These are phyloP conservation scores for Cyphellophora europaea DNA, from an alignment of 2,329 filamentous ascomycete genomes.

Conservation along the genomic window DNA sequence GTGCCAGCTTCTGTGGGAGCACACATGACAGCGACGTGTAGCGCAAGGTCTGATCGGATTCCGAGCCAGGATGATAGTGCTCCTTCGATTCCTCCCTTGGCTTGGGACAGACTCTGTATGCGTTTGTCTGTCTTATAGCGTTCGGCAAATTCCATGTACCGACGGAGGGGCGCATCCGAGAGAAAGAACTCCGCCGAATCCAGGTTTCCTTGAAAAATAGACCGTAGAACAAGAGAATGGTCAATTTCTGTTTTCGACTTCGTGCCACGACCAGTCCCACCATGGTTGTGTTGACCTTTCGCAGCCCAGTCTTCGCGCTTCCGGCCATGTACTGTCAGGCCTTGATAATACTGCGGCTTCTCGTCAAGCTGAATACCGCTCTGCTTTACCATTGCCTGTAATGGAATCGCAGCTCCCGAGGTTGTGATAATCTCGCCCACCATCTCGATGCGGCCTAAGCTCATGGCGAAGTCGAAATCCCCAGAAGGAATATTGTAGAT, in stretches of 20 bases:
- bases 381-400: constrained; percentile 57
- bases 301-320: constrained; percentile 68
- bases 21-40: constrained; percentile 57
- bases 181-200: constrained; percentile 68
- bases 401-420: constrained; percentile 59
- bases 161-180: constrained; percentile 56
- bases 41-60: constrained; percentile 47
- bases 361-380: constrained; percentile 54
- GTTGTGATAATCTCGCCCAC: constrained; percentile 56
- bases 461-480: constrained; percentile 33
- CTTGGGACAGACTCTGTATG: constrained; percentile 51
- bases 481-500: constrained; percentile 18
- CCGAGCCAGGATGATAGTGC: constrained; percentile 44
- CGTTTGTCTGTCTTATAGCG: constrained; percentile 51
- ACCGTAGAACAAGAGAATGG: constrained; percentile 24
- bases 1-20: constrained; percentile 29
- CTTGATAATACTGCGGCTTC: constrained; percentile 66
- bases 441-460: constrained; percentile 42
- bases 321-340: constrained; percentile 64
- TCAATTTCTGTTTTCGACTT: constrained; percentile 3
- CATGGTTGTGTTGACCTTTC: constrained; percentile 34
- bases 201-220: constrained; percentile 41
- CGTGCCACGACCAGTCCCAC: constrained; percentile 6
- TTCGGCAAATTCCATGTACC: constrained; percentile 61
- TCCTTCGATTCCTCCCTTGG: constrained; percentile 54